A percentile compares a stretch with the other conserved stretches of the same genome.
Conservation (phyloP, 1,139 yeast species). For the Yamadazyma atmosphaerica region DNA sequence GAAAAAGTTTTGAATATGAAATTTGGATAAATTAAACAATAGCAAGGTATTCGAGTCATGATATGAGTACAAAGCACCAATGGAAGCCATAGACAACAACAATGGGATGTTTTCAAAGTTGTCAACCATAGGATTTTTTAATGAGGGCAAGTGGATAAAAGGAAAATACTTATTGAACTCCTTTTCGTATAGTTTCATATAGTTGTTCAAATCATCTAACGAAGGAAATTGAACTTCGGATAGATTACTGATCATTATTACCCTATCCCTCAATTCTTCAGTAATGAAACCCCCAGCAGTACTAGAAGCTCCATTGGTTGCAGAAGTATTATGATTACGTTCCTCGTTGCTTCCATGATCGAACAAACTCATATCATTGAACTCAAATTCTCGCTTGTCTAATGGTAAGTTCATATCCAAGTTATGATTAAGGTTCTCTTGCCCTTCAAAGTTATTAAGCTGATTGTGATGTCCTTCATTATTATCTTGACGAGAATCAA, state of each 20-base stretch:
- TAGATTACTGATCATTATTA: conserved; percentile 53
- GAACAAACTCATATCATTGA: conserved; percentile 3
- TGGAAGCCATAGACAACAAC: conserved; percentile 78
- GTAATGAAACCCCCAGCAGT: conserved; percentile 20
- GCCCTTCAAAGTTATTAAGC: not conserved
- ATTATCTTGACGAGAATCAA: not conserved
- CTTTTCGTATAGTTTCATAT: conserved; percentile 65
- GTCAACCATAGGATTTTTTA: conserved; percentile 54
- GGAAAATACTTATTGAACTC: conserved; percentile 83
- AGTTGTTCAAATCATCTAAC: conserved; percentile 70
- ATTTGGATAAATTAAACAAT: conserved; percentile 76
- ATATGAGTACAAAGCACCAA: conserved; percentile 85
- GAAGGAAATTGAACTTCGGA: conserved; percentile 64
- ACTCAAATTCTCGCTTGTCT: conserved; percentile 1
- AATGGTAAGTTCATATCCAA: not conserved
- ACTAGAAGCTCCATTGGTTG: not conserved
- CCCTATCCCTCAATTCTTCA: conserved; percentile 52
- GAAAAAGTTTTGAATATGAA: conserved; percentile 72
- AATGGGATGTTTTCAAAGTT: conserved; percentile 70
- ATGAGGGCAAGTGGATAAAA: conserved; percentile 74
- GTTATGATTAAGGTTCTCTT: not conserved
- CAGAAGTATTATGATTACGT: not conserved
- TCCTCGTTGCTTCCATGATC: not conserved
- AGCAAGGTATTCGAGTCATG: conserved; percentile 77
- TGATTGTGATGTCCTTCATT: no score